Evolutionary conservation across 1,284 basidiomycete genomes (phyloP).

Genomic region (Puccinia novopanici): DNA sequence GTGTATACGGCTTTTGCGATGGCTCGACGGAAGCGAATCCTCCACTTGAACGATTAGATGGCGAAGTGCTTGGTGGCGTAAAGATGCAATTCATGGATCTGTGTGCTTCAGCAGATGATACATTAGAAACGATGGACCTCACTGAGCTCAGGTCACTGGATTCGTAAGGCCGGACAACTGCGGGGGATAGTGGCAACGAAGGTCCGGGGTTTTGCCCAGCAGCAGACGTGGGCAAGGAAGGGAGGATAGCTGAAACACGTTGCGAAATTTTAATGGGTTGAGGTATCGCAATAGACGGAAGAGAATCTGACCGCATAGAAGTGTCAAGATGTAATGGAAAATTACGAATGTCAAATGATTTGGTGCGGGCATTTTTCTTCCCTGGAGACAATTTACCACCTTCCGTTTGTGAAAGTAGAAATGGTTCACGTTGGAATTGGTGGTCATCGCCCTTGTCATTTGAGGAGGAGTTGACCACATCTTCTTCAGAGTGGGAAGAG

Average conservation of each 20-base stretch:
- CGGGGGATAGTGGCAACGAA: not conserved
- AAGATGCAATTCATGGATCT: constrained; percentile 3
- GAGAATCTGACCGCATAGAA: not conserved
- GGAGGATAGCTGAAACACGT: constrained; percentile 1
- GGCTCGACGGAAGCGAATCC: not conserved
- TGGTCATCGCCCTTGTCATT: not conserved
- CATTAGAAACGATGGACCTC: constrained; percentile 21
- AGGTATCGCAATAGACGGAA: constrained; percentile 11
- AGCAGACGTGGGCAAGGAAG: not conserved
- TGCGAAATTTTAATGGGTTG: constrained; percentile 36
- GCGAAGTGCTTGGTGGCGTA: constrained; percentile 14
- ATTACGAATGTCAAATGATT: constrained; percentile 47
- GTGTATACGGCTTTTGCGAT: not conserved
- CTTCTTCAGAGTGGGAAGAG: not conserved
- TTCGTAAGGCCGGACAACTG: not conserved
- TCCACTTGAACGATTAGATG: constrained; percentile 6
- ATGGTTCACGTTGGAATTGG: not conserved
- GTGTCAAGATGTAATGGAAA: constrained; percentile 40
- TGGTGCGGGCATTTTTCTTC: not conserved
- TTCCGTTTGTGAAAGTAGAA: not conserved
- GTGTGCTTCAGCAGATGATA: constrained; percentile 4
- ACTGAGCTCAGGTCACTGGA: constrained; percentile 22
- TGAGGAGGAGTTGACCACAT: not conserved
- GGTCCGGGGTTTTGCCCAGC: not conserved
- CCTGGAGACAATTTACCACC: not conserved